These are phyloP conservation scores for Penicillium oxalicum DNA, from an alignment of 2,329 filamentous ascomycete species.

Conservation along the genomic window DNA sequence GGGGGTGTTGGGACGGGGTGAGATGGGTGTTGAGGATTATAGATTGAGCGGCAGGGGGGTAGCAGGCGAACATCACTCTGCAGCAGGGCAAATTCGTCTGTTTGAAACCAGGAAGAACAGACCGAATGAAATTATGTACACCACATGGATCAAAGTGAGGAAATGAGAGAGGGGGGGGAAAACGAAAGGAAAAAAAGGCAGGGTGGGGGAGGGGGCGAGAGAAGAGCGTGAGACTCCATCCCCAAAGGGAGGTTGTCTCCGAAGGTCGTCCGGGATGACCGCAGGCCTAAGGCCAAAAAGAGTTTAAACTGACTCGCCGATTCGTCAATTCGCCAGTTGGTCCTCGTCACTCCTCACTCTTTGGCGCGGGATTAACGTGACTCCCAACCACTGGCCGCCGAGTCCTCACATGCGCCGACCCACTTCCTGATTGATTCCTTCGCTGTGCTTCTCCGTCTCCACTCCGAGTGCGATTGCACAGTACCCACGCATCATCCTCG, in stretches of 20 bases:
- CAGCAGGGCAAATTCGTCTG: neutral
- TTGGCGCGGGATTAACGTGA: no score
- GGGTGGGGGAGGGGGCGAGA: conserved; percentile 5
- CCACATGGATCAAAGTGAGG: conserved; percentile 5
- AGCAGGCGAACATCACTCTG: neutral
- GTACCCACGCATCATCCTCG: no score
- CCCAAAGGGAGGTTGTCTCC: neutral
- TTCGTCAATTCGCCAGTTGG: no score
- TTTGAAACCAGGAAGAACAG: conserved; percentile 7
- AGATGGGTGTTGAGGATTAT: neutral
- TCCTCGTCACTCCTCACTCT: no score
- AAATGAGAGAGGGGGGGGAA: neutral
- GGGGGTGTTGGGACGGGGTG: neutral
- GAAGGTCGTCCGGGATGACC: no score
- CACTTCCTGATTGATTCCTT: conserved; percentile 14
- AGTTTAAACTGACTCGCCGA: no score
- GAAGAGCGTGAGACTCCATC: conserved; percentile 1
- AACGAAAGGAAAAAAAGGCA: conserved; percentile 1
- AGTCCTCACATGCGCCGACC: conserved; percentile 14
- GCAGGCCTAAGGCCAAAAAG: no score
- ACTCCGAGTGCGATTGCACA: neutral
- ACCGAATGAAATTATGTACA: conserved; percentile 10
- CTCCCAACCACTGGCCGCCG: conserved; percentile 15
- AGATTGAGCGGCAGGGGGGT: neutral
- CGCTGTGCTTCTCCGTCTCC: neutral